Conservation (phyloP, 2,329 filamentous ascomycete genomes). For the Curvularia hawaiiensis region DNA sequence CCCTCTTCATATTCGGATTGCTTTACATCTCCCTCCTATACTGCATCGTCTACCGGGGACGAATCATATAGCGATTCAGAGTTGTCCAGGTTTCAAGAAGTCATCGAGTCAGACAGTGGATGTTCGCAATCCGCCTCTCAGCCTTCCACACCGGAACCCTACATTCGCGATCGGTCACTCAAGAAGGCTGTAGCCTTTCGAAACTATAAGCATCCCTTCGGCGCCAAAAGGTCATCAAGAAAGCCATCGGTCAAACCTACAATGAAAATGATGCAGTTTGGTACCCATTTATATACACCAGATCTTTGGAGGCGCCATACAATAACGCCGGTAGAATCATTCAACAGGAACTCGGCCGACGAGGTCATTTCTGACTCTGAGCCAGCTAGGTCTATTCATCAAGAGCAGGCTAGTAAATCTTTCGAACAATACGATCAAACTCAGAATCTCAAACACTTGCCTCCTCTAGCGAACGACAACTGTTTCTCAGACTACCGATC, state of each 20-base stretch:
- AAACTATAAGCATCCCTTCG: constrained; percentile 26
- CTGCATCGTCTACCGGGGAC: constrained; percentile 39
- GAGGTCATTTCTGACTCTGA: constrained; percentile 34
- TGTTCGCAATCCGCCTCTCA: constrained; percentile 37
- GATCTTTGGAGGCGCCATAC: constrained; percentile 61
- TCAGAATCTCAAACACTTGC: constrained; percentile 31
- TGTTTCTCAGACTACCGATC: constrained; percentile 41
- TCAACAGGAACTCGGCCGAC: constrained; percentile 53
- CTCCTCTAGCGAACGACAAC: constrained; percentile 17
- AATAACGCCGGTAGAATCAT: constrained; percentile 52
- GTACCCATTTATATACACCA: constrained; percentile 51
- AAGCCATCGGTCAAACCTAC: constrained; percentile 32
- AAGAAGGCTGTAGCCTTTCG: constrained; percentile 37
- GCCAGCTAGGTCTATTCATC: constrained; percentile 33
- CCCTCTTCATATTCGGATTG: constrained; percentile 41
- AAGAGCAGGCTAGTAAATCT: constrained; percentile 29
- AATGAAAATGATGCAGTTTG: constrained; percentile 61
- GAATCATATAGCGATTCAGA: constrained; percentile 40
- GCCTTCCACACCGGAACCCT: constrained; percentile 41
- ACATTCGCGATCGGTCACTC: constrained; percentile 21
- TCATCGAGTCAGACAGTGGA: constrained; percentile 35
- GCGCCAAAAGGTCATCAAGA: constrained; percentile 30
- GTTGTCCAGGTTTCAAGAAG: constrained; percentile 39
- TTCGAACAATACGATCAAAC: constrained; percentile 27
- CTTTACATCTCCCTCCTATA: constrained; percentile 35